phyloP scores from a whole-genome alignment of 495 filamentous ascomycete genomes.

The Xylaria acuta region DNA sequence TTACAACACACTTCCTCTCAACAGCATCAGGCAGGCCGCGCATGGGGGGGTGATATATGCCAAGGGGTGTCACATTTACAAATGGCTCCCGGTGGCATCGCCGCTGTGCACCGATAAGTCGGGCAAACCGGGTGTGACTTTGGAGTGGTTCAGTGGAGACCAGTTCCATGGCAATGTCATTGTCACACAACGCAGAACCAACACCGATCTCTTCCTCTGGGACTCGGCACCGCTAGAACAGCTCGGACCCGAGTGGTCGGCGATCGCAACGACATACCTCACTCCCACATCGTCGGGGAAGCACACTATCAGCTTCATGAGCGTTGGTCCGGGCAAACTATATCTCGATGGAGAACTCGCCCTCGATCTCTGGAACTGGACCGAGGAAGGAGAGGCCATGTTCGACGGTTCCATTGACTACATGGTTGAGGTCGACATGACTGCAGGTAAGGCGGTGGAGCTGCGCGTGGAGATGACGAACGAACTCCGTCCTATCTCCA shows the following conservation, averaged over 20 bases:
- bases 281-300: slow-evolving; percentile 62
- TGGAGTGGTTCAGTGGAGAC: slow-evolving; percentile 70
- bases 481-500: slow-evolving; percentile 60
- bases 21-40: slow-evolving; percentile 57
- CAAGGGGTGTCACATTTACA: slow-evolving; percentile 64
- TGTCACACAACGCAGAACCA: slow-evolving; percentile 59
- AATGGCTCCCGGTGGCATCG: slow-evolving; percentile 69
- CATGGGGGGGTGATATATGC: slow-evolving; percentile 58
- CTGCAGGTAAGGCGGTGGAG: slow-evolving; percentile 54
- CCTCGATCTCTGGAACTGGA: slow-evolving; percentile 77
- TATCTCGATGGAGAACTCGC: slow-evolving; percentile 72
- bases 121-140: slow-evolving; percentile 63
- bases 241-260: slow-evolving; percentile 66
- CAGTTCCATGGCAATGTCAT: slow-evolving; percentile 63
- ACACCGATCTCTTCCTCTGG: slow-evolving; percentile 72
- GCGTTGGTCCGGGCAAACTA: slow-evolving; percentile 74
- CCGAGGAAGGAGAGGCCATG: slow-evolving; percentile 68
- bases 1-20: slow-evolving; percentile 68
- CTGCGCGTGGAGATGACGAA: slow-evolving; percentile 66
- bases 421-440: slow-evolving; percentile 59
- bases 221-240: slow-evolving; percentile 67
- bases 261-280: slow-evolving; percentile 61
- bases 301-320: slow-evolving; percentile 79
- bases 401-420: slow-evolving; percentile 64
- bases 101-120: slow-evolving; percentile 61